Evolutionary conservation across 2,329 filamentous ascomycete genomes (phyloP), one percentile per base, ranked within the genome.

Genomic region (Penicillium corylophilum): DNA sequence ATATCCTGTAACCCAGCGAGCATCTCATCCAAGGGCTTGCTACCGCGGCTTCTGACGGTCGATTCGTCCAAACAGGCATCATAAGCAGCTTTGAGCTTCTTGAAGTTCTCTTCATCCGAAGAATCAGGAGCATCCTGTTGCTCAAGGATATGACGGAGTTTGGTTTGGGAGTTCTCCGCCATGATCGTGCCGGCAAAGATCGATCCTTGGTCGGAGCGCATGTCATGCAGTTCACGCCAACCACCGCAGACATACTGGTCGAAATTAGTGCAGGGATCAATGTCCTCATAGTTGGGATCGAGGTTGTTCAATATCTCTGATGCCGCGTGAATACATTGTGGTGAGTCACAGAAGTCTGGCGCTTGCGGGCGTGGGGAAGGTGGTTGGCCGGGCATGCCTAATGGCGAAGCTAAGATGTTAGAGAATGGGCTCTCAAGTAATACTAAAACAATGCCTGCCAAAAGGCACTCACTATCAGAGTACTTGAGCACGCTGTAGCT

Each of bases 221-320:
- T 78, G 61, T 88, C 85, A 70, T 88, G 81, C 9, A 74, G 77
- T 20, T 82, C 76, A 46, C 79, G 75, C 81, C 85, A 89, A 10
- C 86, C 86, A 49, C 83, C 85, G 60, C 86, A 89, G 18, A 84
- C 83, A 50, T 84, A 79, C 64, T 84, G 76, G 53, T 88, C 83
- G 53, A 90, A 90, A 62, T 88, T 71, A n/a, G 76, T 79, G 61
- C 87, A 90, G 1, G 87, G 82, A 64, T 89, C 84, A 35, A 89
- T 73, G 2, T 82, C 69, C 53, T 81, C 75, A 67, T 87, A 85
- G 45, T 84, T 74, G 7, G 83, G 80, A 15, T 83, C 81, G 13
- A 87, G 71, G 53, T 83, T 86, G 56, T 83, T 80, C 8, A 86
- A 75, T 35, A 87, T 79, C 56, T 82, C 79, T 12, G 82, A 84